Conservation (phyloP, 2,329 filamentous ascomycete genomes). For the Verticillium albo-atrum region DNA sequence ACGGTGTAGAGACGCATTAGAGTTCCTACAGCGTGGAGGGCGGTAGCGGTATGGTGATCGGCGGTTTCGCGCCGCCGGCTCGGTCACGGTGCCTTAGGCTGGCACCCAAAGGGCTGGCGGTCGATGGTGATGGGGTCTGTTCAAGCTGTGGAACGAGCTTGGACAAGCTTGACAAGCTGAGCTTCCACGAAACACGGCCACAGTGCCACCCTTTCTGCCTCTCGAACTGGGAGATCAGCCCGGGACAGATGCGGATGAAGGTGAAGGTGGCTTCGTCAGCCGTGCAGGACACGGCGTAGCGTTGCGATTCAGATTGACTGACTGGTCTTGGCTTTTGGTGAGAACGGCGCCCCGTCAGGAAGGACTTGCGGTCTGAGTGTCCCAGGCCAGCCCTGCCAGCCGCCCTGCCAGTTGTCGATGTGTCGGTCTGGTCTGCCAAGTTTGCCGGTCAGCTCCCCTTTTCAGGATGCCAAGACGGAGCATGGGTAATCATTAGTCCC, state of each 20-base stretch:
- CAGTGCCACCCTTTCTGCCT: too few species aligned
- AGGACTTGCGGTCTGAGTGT: too few species aligned
- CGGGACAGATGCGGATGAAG: too few species aligned
- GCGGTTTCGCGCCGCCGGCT: neutral
- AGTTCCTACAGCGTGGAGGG: neutral
- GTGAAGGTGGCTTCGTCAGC: too few species aligned
- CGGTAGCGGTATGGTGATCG: neutral
- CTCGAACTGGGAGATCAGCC: too few species aligned
- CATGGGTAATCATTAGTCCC: neutral
- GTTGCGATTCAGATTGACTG: too few species aligned
- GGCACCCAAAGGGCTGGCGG: neutral
- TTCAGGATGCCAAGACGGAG: neutral
- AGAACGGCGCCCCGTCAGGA: too few species aligned
- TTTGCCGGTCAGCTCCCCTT: neutral
- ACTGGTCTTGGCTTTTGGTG: too few species aligned
- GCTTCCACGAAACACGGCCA: too few species aligned
- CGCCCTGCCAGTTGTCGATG: neutral
- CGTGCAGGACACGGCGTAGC: too few species aligned
- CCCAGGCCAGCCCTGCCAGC: neutral
- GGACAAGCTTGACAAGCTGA: too few species aligned
- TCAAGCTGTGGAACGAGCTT: too few species aligned
- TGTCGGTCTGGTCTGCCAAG: neutral
- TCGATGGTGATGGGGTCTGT: neutral
- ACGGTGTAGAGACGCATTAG: neutral
- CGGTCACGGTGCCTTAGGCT: neutral